Evolutionary conservation across 306 rosid species (phyloP), one percentile per base, ranked within the genome.

Genomic region (Cucurbita maxima): DNA sequence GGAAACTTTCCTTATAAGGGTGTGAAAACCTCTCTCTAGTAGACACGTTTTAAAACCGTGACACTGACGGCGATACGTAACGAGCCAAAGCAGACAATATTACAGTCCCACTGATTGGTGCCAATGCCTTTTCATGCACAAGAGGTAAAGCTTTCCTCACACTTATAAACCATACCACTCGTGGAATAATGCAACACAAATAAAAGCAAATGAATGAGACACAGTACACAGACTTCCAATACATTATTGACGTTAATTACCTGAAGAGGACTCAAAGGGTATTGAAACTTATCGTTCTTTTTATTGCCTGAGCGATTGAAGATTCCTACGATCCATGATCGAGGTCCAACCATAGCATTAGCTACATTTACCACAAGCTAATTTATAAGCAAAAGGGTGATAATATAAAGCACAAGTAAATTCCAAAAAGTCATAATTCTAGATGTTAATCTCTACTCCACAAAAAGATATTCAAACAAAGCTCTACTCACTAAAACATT

Each of bases 261-360:
- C 99, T 94, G 87, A 58, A 85, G 72, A 56, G 95, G 90, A 81
- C 82, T 89, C 79, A 87, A 76, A 52, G 85, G 73, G 81, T 79
- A 84, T 77, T 89, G 86, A 73, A 78, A 68, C 84, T 86, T 90
- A 37, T 83, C 90, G 60, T 58, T 72, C 43, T 78, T 84, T 77
- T 61, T 90, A 74, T 73, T 82, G 82, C 60, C 82, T 48, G 80
- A 10, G 54, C 95, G 92, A 76, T 73, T 58, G 81, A 91, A 87
- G 79, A 94, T 84, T 88, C 88, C 96, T 81, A 86, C 87, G 76
- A 90, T 83, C 99, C 99, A 91, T 73, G 99, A 82, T 83, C 91
- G 79, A 75, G 99, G 83, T 85, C 96, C 96, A 86, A 82, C 92
- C 99, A 91, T 91, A 85, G 96, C 97, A 80, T 87, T 89, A 86